A percentile compares a stretch with the other conserved stretches of the same genome.
These are phyloP conservation scores for Backusella liffmaniae DNA, from an alignment of 192 early-diverging fungal genomes.

Conservation along the genomic window DNA sequence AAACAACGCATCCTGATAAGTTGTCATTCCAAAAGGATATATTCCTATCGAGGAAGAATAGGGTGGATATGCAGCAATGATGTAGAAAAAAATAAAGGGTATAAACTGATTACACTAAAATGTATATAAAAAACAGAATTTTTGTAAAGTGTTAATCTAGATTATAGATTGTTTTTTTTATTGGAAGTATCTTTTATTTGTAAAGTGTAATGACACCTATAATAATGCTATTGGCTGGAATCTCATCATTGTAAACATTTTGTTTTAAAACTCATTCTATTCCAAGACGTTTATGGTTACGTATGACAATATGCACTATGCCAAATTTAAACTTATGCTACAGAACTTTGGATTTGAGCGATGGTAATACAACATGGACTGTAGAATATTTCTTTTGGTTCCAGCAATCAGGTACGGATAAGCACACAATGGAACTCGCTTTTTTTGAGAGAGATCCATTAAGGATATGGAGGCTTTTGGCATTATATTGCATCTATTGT, in stretches of 20 bases:
- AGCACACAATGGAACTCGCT: background rate
- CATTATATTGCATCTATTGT: too few relatives aligned
- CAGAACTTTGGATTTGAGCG: background rate
- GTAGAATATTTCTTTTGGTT: background rate
- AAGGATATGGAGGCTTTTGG: too few relatives aligned
- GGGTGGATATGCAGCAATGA: background rate
- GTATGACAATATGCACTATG: background rate
- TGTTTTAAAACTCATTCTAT: too few relatives aligned
- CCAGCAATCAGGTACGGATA: background rate
- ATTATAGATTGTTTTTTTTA: background rate
- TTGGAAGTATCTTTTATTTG: background rate
- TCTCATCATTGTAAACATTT: background rate
- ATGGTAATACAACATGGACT: background rate
- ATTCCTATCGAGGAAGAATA: too few relatives aligned
- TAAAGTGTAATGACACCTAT: background rate
- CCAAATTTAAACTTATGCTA: background rate
- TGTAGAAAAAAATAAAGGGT: background rate
- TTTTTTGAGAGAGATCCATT: too few relatives aligned
- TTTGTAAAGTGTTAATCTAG: background rate
- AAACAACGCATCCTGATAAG: background rate
- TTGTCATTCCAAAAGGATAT: background rate
- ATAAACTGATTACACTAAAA: background rate
- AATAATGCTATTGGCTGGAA: background rate
- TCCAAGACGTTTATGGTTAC: background rate
- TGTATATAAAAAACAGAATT: background rate